Evolutionary conservation across 2,329 filamentous ascomycete species (phyloP).

Genomic region (Cordyceps farinosa): DNA sequence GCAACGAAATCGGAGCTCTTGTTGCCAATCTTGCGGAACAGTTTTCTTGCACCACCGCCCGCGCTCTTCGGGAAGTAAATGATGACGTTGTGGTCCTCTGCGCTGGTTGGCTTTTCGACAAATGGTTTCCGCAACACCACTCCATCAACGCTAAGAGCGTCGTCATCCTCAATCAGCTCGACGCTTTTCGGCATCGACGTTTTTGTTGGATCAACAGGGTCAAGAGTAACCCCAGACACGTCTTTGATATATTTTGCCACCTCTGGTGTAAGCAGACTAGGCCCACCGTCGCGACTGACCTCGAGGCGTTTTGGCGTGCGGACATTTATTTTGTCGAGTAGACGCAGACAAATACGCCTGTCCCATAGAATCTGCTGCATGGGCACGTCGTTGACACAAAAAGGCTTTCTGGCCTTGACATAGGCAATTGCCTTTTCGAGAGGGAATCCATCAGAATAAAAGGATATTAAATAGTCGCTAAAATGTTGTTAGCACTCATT

Average conservation of each 20-base stretch:
- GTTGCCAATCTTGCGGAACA: constrained; percentile 97
- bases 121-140: constrained; percentile 82
- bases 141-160: constrained; percentile 85
- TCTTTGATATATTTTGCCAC: constrained; percentile 77
- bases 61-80: constrained; percentile 90
- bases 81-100: constrained; percentile 97
- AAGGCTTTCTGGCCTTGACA: constrained; percentile 86
- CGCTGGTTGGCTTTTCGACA: constrained; percentile 96
- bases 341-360: constrained; percentile 78
- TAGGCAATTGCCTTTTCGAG: constrained; percentile 97
- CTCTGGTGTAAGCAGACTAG: constrained; percentile 71
- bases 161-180: constrained; percentile 83
- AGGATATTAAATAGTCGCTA: constrained; percentile 90
- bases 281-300: constrained; percentile 89
- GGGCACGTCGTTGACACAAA: constrained; percentile 93
- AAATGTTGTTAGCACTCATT: constrained; percentile 24
- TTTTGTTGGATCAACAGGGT: constrained; percentile 63
- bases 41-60: constrained; percentile 82
- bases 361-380: constrained; percentile 99
- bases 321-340: constrained; percentile 85
- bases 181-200: constrained; percentile 66
- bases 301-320: constrained; percentile 86
- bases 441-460: constrained; percentile 97
- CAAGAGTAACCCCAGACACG: constrained; percentile 71
- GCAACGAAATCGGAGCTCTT: constrained; percentile 95